phyloP scores from a whole-genome alignment of 108 stramenopile species.

The Pseudonitzschia multistriata region DNA sequence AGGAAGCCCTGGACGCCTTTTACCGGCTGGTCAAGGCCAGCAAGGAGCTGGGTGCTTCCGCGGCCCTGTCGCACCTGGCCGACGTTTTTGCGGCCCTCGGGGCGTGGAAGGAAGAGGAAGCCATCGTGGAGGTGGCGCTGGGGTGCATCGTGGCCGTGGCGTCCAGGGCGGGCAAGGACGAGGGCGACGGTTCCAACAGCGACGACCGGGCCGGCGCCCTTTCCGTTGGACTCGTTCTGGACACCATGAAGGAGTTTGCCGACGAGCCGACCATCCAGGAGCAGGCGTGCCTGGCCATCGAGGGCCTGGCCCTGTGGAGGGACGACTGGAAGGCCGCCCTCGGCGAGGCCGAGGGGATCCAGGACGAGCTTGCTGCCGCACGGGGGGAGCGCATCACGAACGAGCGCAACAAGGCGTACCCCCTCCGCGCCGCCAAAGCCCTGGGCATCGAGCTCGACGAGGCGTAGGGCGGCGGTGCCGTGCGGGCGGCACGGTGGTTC shows the following conservation, averaged over 20 bases:
- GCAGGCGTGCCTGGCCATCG: conserved; percentile 14
- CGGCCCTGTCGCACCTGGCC: background rate
- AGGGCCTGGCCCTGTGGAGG: background rate
- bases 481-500: too few relatives aligned
- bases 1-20: conserved; percentile 14
- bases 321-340: background rate
- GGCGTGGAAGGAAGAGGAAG: conserved; percentile 19
- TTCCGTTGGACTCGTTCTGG: background rate
- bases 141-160: conserved; percentile 7
- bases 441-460: conserved; percentile 14
- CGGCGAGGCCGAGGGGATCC: background rate
- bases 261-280: conserved; percentile 6
- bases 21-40: conserved; percentile 4
- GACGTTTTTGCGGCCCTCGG: background rate
- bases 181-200: background rate
- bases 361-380: background rate
- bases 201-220: background rate
- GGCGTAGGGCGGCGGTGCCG: background rate
- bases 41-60: background rate
- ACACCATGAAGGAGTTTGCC: background rate
- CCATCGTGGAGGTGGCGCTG: conserved; percentile 21
- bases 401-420: conserved; percentile 24
- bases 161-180: background rate
- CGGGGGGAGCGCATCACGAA: conserved; percentile 19
- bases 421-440: conserved; percentile 4